These are phyloP conservation scores for Mentha longifolia DNA, from an alignment of 257 asterid species.

Conservation along the genomic window DNA sequence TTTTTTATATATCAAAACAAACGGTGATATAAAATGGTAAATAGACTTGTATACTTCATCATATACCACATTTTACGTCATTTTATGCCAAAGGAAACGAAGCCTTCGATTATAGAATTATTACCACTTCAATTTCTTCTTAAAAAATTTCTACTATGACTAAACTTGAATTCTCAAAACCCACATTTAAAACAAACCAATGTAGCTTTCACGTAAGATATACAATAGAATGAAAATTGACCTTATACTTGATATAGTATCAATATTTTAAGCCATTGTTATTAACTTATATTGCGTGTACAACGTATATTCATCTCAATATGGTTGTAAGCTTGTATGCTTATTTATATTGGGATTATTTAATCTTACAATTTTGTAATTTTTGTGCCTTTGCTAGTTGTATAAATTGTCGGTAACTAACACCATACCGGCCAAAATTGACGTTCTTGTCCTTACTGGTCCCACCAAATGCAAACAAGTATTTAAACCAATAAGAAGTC, in stretches of 20 bases:
- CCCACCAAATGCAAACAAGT: constrained; percentile 7
- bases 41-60: too few relatives aligned
- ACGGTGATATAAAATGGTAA: too few relatives aligned
- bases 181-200: too few relatives aligned
- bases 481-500: background rate
- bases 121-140: too few relatives aligned
- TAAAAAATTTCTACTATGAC: too few relatives aligned
- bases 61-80: too few relatives aligned
- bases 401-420: constrained; percentile 31
- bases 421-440: background rate
- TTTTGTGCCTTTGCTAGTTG: background rate
- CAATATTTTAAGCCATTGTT: background rate
- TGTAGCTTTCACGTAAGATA: background rate
- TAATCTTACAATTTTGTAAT: background rate
- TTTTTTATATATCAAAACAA: too few relatives aligned
- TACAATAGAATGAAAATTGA: too few relatives aligned
- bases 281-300: background rate
- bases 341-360: background rate
- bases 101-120: too few relatives aligned
- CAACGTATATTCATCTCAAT: background rate
- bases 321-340: background rate
- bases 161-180: too few relatives aligned
- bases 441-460: constrained; percentile 15
- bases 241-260: background rate
- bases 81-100: too few relatives aligned